Conservation (phyloP, 1,284 basidiomycete genomes). For the Gymnopus androsaceus region DNA sequence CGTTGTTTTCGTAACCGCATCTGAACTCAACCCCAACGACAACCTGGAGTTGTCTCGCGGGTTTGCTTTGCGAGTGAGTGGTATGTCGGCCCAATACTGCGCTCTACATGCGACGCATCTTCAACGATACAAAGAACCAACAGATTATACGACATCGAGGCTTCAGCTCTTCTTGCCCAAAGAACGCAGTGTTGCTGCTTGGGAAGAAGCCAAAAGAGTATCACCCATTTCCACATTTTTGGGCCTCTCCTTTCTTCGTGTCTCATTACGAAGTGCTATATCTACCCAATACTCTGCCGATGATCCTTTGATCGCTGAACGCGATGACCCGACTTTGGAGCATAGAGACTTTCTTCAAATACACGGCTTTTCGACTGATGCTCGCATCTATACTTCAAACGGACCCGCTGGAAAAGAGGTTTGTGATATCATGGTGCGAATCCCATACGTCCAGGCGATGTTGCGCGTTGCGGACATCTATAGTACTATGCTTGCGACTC, state of each 20-base stretch:
- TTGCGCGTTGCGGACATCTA: slow-evolving; percentile 77
- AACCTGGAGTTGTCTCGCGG: slow-evolving; percentile 71
- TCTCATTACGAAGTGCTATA: slow-evolving; percentile 56
- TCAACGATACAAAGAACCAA: slow-evolving; percentile 40
- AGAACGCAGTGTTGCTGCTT: slow-evolving; percentile 62
- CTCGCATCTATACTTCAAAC: slow-evolving; percentile 37
- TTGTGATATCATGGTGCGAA: slow-evolving; percentile 40
- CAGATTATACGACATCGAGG: slow-evolving; percentile 46
- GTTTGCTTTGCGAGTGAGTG: slow-evolving; percentile 58
- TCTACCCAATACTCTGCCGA: slow-evolving; percentile 66
- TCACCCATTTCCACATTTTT: slow-evolving; percentile 38
- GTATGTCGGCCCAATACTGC: slow-evolving; percentile 62
- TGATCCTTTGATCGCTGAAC: slow-evolving; percentile 57
- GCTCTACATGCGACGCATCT: slow-evolving; percentile 53
- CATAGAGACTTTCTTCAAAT: slow-evolving; percentile 54
- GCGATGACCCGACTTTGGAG: slow-evolving; percentile 45
- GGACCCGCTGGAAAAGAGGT: slow-evolving; percentile 20
- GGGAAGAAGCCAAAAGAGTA: slow-evolving; percentile 47
- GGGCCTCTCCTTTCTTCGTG: slow-evolving; percentile 46
- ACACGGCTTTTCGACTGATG: slow-evolving; percentile 38
- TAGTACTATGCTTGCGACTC: slow-evolving; percentile 66
- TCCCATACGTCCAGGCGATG: slow-evolving; percentile 45
- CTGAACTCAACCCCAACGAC: slow-evolving; percentile 76
- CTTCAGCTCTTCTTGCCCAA: slow-evolving; percentile 56
- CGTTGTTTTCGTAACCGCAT: slow-evolving; percentile 70